A percentile compares a stretch with the other conserved stretches of the same genome.
These are phyloP conservation scores for Fusarium sp. DNA, from an alignment of 2,329 filamentous ascomycete genomes.

Conservation along the genomic window DNA sequence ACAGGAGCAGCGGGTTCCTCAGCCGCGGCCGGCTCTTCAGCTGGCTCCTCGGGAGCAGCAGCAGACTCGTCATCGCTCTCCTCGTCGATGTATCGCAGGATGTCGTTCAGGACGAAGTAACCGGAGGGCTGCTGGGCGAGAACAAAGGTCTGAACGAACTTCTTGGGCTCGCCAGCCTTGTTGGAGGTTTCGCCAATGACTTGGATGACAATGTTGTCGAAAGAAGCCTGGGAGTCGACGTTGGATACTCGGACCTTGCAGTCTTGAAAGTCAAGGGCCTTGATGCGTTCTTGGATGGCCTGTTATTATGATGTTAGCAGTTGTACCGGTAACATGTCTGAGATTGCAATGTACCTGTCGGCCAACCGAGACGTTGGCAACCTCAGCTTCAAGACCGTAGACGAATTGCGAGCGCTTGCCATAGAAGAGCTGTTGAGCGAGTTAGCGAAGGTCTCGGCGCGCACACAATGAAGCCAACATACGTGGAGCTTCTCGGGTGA, in stretches of 20 bases:
- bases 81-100: conserved; percentile 93
- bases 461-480: conserved; percentile 51
- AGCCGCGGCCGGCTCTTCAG: conserved; percentile 52
- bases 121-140: conserved; percentile 96
- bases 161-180: conserved; percentile 90
- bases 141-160: conserved; percentile 98
- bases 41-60: conserved; percentile 53
- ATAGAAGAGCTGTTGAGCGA: conserved; percentile 82
- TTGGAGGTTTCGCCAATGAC: conserved; percentile 99
- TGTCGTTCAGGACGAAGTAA: conserved; percentile 98
- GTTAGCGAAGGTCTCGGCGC: conserved; percentile 25
- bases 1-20: conserved; percentile 50
- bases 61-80: conserved; percentile 81
- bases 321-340: background rate
- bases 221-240: conserved; percentile 95
- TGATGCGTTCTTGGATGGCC: conserved; percentile 96
- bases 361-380: conserved; percentile 88
- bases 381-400: conserved; percentile 90
- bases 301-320: conserved; percentile 56
- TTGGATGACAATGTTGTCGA: conserved; percentile 95
- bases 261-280: conserved; percentile 93
- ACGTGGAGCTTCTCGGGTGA: conserved; percentile 92
- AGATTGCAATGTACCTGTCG: conserved; percentile 74
- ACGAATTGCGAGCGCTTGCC: conserved; percentile 97
- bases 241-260: conserved; percentile 99